These are phyloP conservation scores for Pseudoscleropodium purum DNA, from an alignment of 225 moss, liverwort and hornwort genomes.

Conservation along the genomic window DNA sequence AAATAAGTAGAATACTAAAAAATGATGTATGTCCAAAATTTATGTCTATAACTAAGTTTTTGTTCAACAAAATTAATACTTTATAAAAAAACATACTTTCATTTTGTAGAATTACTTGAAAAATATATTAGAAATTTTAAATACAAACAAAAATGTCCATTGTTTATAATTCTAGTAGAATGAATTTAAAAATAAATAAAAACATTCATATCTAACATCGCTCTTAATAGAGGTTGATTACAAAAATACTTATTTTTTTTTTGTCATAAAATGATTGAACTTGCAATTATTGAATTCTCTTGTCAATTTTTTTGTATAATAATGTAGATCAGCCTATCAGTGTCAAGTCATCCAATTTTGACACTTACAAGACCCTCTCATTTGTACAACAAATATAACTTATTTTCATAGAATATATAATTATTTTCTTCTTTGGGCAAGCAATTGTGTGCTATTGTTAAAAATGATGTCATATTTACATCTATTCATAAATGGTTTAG, in stretches of 20 bases:
- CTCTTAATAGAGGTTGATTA: neutral
- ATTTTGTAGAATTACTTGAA: neutral
- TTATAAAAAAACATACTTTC: neutral
- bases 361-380: neutral
- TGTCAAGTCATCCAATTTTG: rapidly evolving
- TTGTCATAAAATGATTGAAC: rapidly evolving
- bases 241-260: neutral
- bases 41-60: neutral
- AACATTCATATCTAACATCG: no score
- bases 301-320: neutral
- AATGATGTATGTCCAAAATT: neutral
- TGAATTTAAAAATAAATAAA: neutral
- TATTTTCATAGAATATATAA: rapidly evolving
- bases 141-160: neutral
- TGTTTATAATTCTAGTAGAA: neutral
- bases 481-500: neutral
- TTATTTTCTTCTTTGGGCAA: neutral
- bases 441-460: neutral
- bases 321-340: neutral
- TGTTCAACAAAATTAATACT: neutral
- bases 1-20: neutral
- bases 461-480: neutral
- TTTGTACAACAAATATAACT: neutral
- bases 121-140: neutral
- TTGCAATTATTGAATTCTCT: neutral